Evolutionary conservation across 345 rosid genomes (phyloP).

Genomic region (Bruguiera parviflora): DNA sequence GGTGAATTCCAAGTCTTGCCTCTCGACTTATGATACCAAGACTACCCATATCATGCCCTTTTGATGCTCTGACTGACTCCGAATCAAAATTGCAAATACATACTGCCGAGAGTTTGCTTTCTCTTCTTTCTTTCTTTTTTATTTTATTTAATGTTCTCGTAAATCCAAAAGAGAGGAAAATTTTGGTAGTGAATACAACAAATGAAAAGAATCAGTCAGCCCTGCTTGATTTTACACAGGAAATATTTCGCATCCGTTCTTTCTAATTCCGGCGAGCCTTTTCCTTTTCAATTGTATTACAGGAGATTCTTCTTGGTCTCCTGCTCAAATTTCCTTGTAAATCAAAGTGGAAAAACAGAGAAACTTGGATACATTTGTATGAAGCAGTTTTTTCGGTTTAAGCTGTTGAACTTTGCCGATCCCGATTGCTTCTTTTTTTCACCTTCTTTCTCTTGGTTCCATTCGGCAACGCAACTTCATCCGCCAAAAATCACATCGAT

Average conservation of each 20-base stretch:
- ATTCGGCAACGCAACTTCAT: too few species aligned
- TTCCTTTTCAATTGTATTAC: too few species aligned
- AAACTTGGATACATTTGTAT: constrained; percentile 1
- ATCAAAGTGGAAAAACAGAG: not conserved
- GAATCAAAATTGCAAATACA: not conserved
- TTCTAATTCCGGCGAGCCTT: too few species aligned
- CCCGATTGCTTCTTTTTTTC: too few species aligned
- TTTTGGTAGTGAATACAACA: constrained; percentile 44
- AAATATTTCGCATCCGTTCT: not conserved
- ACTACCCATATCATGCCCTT: constrained; percentile 91
- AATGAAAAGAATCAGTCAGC: constrained; percentile 5
- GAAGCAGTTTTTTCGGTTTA: too few species aligned
- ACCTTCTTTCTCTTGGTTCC: too few species aligned
- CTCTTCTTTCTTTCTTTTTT: too few species aligned
- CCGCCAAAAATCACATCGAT: too few species aligned
- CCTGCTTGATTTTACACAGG: constrained; percentile 17
- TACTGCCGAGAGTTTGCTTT: too few species aligned
- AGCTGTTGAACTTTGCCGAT: too few species aligned
- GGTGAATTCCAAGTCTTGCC: constrained; percentile 47
- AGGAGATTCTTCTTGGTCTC: not conserved
- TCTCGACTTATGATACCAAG: constrained; percentile 73
- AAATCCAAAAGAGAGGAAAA: constrained; percentile 34
- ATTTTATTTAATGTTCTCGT: constrained; percentile 14
- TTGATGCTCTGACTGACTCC: constrained; percentile 28
- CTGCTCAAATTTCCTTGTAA: not conserved